Evolutionary conservation across 139 green algal genomes (phyloP), one percentile per base, ranked within the genome.

Genomic region (Chlamydomonas incerta): DNA sequence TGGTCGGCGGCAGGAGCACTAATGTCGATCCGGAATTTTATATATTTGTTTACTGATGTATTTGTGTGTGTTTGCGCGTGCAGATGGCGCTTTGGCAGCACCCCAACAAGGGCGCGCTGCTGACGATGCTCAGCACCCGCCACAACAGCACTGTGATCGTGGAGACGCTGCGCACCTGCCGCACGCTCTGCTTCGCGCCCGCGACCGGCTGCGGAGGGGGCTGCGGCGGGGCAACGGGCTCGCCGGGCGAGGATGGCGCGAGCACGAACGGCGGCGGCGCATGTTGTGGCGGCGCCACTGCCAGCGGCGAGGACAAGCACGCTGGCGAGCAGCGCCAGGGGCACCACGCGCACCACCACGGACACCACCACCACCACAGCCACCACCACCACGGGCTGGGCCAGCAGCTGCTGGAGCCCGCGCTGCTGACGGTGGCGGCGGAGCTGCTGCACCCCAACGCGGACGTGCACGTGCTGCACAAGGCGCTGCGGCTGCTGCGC

Each of bases 31-130:
- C n/a, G n/a, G n/a, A n/a, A n/a, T n/a, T n/a, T n/a, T n/a, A n/a
- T n/a, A n/a, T n/a, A n/a, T n/a, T n/a, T n/a, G n/a, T n/a, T n/a
- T n/a, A n/a, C n/a, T n/a, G n/a, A n/a, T n/a, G n/a, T n/a, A n/a
- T 50, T 50, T 5, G 41, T 50, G 8, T 50, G 41, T 50, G n/a
- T n/a, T n/a, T n/a, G n/a, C 41, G 8, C 41, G 5, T 8, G 41
- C 70, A 89, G 85, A 72, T 76, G 70, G 35, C 66, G 17, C 52
- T 89, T 15, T 89, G 86, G 86, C 58, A 52, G 24, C 86, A 89
- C 62, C 50, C 79, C 28, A 80, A 84, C 63, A 87, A 87, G 63
- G 60, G 60, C 13, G 79, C 62, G 1, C 60, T 89, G 20, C 72
- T 89, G 20, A 72, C 60, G 14, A 68, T 89, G 73, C 69, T 89